Base-by-base conservation (phyloP, 257 asterid species). In the Nicotiana tabacum region DNA sequence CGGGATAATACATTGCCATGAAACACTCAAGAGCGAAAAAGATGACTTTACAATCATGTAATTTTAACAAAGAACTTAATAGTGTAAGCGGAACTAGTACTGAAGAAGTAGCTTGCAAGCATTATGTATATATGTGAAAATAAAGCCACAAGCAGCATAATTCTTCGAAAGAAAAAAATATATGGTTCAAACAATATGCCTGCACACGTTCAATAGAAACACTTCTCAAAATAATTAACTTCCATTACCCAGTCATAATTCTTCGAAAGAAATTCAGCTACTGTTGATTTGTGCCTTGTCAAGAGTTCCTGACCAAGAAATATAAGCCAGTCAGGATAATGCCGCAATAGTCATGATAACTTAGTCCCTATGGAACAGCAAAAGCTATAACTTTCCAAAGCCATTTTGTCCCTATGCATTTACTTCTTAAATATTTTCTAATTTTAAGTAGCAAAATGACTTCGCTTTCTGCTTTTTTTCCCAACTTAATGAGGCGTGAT, bases 201-300 rank as follows among this genome's bases (percentile, higher is more conserved):
- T 48, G 43, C 64, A 74, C 43, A 48, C 61, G 10, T 48, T 74
- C 79, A 74, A 24, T 74, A 48, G 39, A 16, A 48, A 74, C 27
- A 27, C 46, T 48, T 7, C 6, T 51, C 80, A 27, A 51, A 48
- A 76, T 51, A 76, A 76, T 51, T 51, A 51, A 76, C 46, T 76
- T 76, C 16, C 64, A 76, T 86, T 88, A 94, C 98, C 99, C 99
- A 95, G 69, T 92, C 99, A 88, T 95, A 95, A 82, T 95, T 95
- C 66, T 92, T 92, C 16, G 97, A 88, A 87, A 95, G 98, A 83
- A 93, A 95, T 62, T 91, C 97, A 68, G 99, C 97, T 66, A 95
- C 99, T 2, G 99, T 95, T 61, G 98, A 93, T 89, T 95, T 95
- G 83, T 95, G 99, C 91, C 99, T 90, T 15, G 99, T 95, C 91